Evolutionary conservation across 331 rosid genomes (phyloP).

Genomic region (Acacia concinna): DNA sequence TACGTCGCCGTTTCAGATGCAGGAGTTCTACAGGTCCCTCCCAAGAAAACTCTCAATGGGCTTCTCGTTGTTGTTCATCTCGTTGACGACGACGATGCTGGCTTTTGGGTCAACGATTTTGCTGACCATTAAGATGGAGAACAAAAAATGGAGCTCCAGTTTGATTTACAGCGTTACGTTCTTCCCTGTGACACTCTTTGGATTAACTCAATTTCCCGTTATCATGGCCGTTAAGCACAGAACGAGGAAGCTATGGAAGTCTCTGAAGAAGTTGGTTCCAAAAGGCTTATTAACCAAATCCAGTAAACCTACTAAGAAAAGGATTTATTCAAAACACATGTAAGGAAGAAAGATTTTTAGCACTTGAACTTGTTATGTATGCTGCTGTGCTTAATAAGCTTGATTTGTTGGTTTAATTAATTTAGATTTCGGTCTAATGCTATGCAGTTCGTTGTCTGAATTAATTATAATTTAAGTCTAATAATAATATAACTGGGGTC

Average conservation of each 20-base stretch:
- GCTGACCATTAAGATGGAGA: neutral
- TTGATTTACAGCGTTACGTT: neutral
- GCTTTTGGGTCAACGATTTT: conserved; percentile 4
- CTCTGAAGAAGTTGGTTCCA: neutral
- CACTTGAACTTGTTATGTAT: too few relatives aligned
- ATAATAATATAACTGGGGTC: too few relatives aligned
- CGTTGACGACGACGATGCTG: neutral
- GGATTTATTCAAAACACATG: neutral
- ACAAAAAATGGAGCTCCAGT: neutral
- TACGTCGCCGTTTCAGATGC: neutral
- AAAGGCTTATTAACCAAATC: neutral
- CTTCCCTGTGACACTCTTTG: neutral
- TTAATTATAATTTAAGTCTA: too few relatives aligned
- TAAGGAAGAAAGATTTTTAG: too few relatives aligned
- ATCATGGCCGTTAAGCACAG: neutral
- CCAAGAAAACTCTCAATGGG: conserved; percentile 1
- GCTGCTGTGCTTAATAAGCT: too few relatives aligned
- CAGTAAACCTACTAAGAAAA: neutral
- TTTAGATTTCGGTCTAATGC: too few relatives aligned
- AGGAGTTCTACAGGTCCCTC: neutral
- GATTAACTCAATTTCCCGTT: neutral
- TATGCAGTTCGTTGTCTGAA: too few relatives aligned
- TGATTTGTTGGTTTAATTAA: too few relatives aligned
- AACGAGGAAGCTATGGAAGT: neutral
- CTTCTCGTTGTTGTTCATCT: neutral